A percentile compares a stretch with the other conserved stretches of the same genome.
phyloP scores from a whole-genome alignment of 441 rosid genomes.

The Syzygium syzygioides region DNA sequence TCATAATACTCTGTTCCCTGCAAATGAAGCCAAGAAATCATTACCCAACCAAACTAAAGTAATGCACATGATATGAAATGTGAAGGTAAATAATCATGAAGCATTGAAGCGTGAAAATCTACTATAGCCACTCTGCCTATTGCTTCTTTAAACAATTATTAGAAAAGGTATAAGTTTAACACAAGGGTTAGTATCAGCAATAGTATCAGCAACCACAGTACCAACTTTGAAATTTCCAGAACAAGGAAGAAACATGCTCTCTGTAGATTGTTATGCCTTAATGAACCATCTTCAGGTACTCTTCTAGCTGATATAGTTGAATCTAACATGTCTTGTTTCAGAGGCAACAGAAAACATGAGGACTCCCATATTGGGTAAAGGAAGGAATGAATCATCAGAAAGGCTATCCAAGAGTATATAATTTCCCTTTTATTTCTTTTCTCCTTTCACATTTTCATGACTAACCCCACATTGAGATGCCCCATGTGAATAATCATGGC shows the following conservation, averaged over 20 bases:
- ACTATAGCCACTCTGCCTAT: neutral
- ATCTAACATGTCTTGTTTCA: neutral
- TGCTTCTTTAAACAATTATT: neutral
- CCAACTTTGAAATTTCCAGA: neutral
- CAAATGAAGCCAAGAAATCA: slow-evolving; percentile 7
- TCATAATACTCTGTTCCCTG: slow-evolving; percentile 99
- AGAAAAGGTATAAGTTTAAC: neutral
- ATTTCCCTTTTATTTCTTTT: neutral
- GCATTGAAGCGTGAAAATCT: neutral
- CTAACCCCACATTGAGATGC: neutral
- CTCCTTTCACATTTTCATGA: neutral
- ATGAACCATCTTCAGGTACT: neutral
- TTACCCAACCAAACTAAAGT: neutral
- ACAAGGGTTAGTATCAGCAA: neutral
- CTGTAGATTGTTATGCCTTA: neutral
- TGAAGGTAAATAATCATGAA: neutral
- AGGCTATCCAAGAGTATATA: neutral
- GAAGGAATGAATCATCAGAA: neutral
- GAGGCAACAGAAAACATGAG: neutral
- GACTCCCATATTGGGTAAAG: neutral
- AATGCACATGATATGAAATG: neutral
- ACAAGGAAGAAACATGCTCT: neutral
- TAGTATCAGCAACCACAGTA: neutral
- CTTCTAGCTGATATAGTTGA: neutral
- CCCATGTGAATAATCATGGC: neutral